Base-by-base conservation (phyloP, 2,329 filamentous ascomycete genomes). In the Clarireedia monteithiana region DNA sequence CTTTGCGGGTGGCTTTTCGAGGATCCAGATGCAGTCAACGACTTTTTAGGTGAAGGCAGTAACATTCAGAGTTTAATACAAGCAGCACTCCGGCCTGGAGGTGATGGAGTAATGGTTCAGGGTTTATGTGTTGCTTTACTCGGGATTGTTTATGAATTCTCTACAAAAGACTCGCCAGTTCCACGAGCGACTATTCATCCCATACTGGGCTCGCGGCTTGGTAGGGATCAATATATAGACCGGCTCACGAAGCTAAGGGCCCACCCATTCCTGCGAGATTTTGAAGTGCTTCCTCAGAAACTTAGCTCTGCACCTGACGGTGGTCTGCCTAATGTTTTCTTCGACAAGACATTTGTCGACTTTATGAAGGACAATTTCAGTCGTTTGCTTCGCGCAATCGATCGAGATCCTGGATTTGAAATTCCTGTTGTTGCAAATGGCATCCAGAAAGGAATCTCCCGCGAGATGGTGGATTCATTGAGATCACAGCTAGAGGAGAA, bases 321-420 rank as follows among this genome's bases (percentile, higher is more conserved):
- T 70, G 81, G 72, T 63, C 70, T 91, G 6, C 88, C 91, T 0
- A 85, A 91, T 50, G 88, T 96, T 0, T 95, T 84, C 68, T 94
- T 97, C 61, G 91, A 96, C 63, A 79, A 82, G 48, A 82, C 82
- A 0, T 97, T 96, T 70, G 84, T 99, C 55, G 89, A 96, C 58
- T 96, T 97, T 66, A 82, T 96, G 65, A 96, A 96, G 67, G 91
- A 97, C 66, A 96, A 96, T 68, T 97, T 95, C 68, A 92, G 88
- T 65, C 86, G 91, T 7, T 74, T 96, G 57, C 75, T 86, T 40
- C 83, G 90, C 60, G 88, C 90, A 14, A 89, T 99, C 64, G 94
- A 99, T 71, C 85, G 92, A 59, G 89, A 96, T 60, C 94, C 94
- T 0, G 89, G 86, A 1, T 76, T 95, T 59, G 94, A 99, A 69